A percentile compares a stretch with the other conserved stretches of the same genome.
Evolutionary conservation across 768 basidiomycete genomes (phyloP).

Genomic region (Xerocomellus intermedius): DNA sequence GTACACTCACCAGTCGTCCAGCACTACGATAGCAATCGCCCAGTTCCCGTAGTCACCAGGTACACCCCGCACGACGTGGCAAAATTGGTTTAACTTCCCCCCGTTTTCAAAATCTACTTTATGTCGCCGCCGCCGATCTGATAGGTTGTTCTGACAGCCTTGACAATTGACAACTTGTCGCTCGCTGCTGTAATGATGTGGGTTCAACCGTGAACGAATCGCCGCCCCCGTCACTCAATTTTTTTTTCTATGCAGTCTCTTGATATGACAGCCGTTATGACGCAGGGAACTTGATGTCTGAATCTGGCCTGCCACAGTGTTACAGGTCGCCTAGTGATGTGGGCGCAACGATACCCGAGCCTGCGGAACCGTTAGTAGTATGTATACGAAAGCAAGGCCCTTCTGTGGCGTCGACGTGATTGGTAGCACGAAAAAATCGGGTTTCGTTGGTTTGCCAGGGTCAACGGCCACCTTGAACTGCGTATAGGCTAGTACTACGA

Average conservation of each 20-base stretch:
- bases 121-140: not conserved
- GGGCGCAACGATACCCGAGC: not conserved
- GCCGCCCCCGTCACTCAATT: not conserved
- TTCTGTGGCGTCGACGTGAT: slow-evolving; percentile 1
- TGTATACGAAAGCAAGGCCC: not conserved
- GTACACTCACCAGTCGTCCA: too few species aligned
- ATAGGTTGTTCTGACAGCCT: not conserved
- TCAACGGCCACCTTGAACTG: not conserved
- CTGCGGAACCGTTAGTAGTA: not conserved
- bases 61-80: not conserved
- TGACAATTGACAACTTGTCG: not conserved
- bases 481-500: not conserved
- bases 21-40: not conserved
- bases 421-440: not conserved
- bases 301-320: not conserved
- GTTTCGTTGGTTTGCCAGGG: not conserved
- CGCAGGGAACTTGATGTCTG: too few species aligned
- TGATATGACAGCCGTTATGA: not conserved
- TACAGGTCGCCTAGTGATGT: not conserved
- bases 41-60: not conserved
- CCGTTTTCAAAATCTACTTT: not conserved
- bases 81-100: not conserved
- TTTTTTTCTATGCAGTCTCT: not conserved
- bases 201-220: not conserved
- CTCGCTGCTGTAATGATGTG: not conserved